These are phyloP conservation scores for Sugiyamaella marilandica DNA, from an alignment of 805 yeast genomes.

Conservation along the genomic window DNA sequence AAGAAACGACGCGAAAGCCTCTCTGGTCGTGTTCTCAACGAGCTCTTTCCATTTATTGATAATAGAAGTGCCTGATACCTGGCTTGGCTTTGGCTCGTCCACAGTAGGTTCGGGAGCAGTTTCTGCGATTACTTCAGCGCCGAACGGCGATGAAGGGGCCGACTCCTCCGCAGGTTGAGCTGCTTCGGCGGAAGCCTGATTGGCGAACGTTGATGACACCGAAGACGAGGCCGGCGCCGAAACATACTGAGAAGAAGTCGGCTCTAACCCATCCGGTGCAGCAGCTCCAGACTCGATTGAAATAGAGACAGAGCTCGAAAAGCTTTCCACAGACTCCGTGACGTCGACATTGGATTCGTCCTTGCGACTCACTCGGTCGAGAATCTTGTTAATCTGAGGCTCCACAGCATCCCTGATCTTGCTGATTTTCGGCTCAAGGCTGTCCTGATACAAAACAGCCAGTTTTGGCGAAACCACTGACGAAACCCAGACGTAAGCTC, in stretches of 20 bases:
- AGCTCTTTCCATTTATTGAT: constrained; percentile 22
- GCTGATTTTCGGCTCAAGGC: constrained; percentile 25
- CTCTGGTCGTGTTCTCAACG: constrained; percentile 22
- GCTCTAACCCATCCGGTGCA: not conserved
- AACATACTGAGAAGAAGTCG: not conserved
- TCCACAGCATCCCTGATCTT: constrained; percentile 24
- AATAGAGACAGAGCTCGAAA: not conserved
- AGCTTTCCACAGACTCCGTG: not conserved
- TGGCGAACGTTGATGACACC: not conserved
- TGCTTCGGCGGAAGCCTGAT: not conserved
- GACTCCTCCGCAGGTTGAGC: not conserved
- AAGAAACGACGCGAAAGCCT: constrained; percentile 22
- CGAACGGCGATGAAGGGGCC: not conserved
- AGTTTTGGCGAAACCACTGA: constrained; percentile 16
- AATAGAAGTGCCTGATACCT: not conserved
- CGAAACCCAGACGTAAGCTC: constrained; percentile 12
- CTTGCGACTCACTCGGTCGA: constrained; percentile 18
- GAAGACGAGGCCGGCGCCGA: not conserved
- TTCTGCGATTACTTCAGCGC: constrained; percentile 6
- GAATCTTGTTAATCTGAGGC: constrained; percentile 26
- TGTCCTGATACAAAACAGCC: constrained; percentile 16
- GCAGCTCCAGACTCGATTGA: not conserved
- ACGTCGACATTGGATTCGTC: not conserved
- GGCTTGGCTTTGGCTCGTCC: constrained; percentile 7
- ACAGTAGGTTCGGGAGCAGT: constrained; percentile 5